Evolutionary conservation across 2,329 filamentous ascomycete genomes (phyloP), one percentile per base, ranked within the genome.

Genomic region (Fusarium praegraminearum): DNA sequence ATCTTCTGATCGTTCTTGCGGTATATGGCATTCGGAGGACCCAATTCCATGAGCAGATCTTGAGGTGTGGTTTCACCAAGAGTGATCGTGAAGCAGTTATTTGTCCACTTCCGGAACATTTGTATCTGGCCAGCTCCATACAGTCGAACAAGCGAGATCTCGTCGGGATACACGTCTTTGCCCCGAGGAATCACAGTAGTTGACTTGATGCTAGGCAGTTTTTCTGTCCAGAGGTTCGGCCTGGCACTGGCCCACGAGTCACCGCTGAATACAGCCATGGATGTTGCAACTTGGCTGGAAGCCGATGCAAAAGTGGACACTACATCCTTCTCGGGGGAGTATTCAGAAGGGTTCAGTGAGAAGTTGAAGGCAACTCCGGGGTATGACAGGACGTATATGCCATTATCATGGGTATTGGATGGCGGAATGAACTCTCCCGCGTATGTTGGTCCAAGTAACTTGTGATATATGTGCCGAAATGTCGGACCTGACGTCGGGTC

Each of bases 281-380:
- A 93, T 0, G 87, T 90, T 3, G 95, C 94, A 9, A 91, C 87
- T 50, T 91, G 88, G 56, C 91, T 92, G 20, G 90, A 89, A 0
- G 92, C 88, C 0, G 93, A 93, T 1, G 93, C 94, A 18, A 98
- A 86, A 38, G 98, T 82, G 1, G 93, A 91, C 32, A 98, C 94
- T 67, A 97, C 94, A 76, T 98, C 94, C 75, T 90, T 90, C 51
- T 84, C 81, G 1, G 90, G 86, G 5, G 92, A 93, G 84, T 93
- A 98, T 24, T 90, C 88, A 1, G 91, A 89, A 61, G 87, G 83
- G 51, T 90, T 86, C 32, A 98, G 83, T 1, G 93, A 90, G 71
- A 99, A 99, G 38, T 92, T 94, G 78, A 98, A 98, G 1, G 95
- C 93, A 32, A 99, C 90, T 1, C 96, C 96, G 1, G 95, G 94